Evolutionary conservation across 208 protist genomes (phyloP).

Genomic region (Blechomonas ayalai): DNA sequence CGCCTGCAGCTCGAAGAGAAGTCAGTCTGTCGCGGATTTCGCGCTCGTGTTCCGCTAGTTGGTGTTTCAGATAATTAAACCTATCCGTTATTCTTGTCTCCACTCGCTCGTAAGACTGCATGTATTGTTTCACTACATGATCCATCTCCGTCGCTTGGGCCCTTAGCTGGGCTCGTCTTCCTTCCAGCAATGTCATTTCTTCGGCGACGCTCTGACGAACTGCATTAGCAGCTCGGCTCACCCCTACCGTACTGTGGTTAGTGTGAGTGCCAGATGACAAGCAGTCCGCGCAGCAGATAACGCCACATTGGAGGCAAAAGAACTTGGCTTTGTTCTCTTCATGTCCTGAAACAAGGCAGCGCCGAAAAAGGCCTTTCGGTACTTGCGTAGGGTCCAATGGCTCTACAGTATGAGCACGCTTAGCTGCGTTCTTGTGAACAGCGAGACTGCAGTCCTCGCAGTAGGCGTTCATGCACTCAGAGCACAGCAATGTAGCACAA

Average conservation of each 20-base stretch:
- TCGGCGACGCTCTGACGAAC: slow-evolving; percentile 46
- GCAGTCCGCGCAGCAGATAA: slow-evolving; percentile 85
- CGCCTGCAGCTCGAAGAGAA: slow-evolving; percentile 49
- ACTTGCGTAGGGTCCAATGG: slow-evolving; percentile 25
- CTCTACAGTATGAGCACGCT: slow-evolving; percentile 36
- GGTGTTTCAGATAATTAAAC: slow-evolving; percentile 58
- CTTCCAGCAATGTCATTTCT: slow-evolving; percentile 33
- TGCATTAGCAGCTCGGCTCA: slow-evolving; percentile 38
- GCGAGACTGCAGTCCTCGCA: slow-evolving; percentile 59
- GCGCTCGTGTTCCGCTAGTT: slow-evolving; percentile 61
- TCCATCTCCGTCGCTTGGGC: slow-evolving; percentile 60
- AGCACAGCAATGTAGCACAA: slow-evolving; percentile 42
- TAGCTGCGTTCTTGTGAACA: slow-evolving; percentile 72
- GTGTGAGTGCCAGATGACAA: slow-evolving; percentile 69
- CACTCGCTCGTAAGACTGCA: slow-evolving; percentile 56
- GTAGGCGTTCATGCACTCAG: slow-evolving; percentile 61
- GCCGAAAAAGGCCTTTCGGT: slow-evolving; percentile 26
- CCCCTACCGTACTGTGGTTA: slow-evolving; percentile 41
- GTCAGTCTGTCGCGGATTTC: slow-evolving; percentile 46
- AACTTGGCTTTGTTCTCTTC: slow-evolving; percentile 81
- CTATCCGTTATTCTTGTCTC: slow-evolving; percentile 64
- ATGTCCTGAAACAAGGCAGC: slow-evolving; percentile 44
- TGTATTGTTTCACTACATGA: slow-evolving; percentile 44
- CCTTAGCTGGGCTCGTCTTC: slow-evolving; percentile 41
- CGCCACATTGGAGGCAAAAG: slow-evolving; percentile 59